Evolutionary conservation across 2,329 filamentous ascomycete genomes (phyloP), one percentile per base, ranked within the genome.

Genomic region (Talaromyces verruculosus): DNA sequence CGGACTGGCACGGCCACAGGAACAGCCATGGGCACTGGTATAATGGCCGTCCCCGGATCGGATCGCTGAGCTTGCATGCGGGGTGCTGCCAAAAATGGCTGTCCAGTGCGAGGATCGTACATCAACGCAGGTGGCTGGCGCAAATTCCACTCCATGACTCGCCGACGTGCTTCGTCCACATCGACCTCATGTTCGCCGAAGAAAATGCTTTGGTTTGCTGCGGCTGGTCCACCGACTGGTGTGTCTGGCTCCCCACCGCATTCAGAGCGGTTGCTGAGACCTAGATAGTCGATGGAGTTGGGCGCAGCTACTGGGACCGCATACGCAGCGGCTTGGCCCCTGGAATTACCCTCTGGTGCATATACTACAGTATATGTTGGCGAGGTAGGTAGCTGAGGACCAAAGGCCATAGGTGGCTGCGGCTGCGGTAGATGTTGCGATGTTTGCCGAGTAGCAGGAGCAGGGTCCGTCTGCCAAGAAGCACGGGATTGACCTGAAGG

Each of bases 381-480:
- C 37, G 39, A 45, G 51, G 51, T 37, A 17, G 62, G 30, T 25
- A 64, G 35, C 7, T 58, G 62, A 45, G 51, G 17, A 19, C 53
- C 51, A 53, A 58, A 64, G 2, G 65, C 17, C 30, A 66, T 45
- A 7, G 67, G 65, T 10, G 67, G 65, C 5, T 61, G 65, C 11
- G 67, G 65, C 5, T 61, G 30, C 3, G 69, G 45, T 11, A 70
- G 68, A 15, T 70, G 43, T 8, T 71, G 69, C 17, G 70, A 65
- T 22, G 68, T 70, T 33, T 64, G 51, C 7, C 70, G 72, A 7
- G 74, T 71, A 69, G 75, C 70, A 10, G 45, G 65, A 37, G 72
- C 67, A 10, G 78, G 77, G 15, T 80, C 78, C 6, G 78, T 79
- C 15, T 73, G 71, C 73, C 76, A 75, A 4, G 77, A 79, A 19